A percentile compares a stretch with the other conserved stretches of the same genome.
phyloP scores from a whole-genome alignment of 1,284 basidiomycete species.

The Cutaneotrichosporon sp. region DNA sequence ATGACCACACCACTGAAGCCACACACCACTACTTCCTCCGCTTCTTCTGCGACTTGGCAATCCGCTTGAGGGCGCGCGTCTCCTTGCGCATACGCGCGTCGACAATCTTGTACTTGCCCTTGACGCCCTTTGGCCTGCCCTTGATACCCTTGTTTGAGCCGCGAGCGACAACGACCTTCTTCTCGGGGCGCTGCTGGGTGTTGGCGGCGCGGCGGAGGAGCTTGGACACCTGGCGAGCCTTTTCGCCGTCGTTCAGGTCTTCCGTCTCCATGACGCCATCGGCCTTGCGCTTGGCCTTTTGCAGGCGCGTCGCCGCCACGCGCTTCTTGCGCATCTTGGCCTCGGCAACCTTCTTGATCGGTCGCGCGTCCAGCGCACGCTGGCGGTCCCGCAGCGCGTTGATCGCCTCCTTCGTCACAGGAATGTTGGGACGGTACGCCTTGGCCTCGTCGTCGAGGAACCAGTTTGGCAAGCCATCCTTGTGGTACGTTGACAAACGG shows the following conservation, averaged over 20 bases:
- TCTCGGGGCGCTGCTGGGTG: constrained; percentile 55
- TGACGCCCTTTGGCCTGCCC: constrained; percentile 92
- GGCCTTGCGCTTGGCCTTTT: constrained; percentile 94
- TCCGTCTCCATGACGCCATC: constrained; percentile 86
- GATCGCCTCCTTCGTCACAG: constrained; percentile 94
- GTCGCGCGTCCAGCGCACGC: constrained; percentile 89
- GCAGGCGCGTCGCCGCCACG: constrained; percentile 75
- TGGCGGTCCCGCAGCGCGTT: constrained; percentile 80
- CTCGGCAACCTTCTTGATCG: constrained; percentile 99
- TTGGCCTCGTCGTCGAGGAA: constrained; percentile 96
- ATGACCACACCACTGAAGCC: background rate
- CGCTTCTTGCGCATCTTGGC: constrained; percentile 97
- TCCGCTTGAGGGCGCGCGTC: constrained; percentile 38
- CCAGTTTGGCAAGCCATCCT: constrained; percentile 89
- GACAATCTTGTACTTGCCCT: constrained; percentile 88
- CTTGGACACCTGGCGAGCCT: constrained; percentile 88
- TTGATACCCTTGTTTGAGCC: constrained; percentile 84
- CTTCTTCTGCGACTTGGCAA: constrained; percentile 42
- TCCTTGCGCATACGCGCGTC: constrained; percentile 54
- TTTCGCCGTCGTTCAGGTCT: constrained; percentile 90
- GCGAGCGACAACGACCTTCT: constrained; percentile 87
- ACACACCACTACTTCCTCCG: constrained; percentile 8
- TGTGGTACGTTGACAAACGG: constrained; percentile 83
- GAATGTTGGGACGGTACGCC: constrained; percentile 89
- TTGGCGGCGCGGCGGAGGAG: constrained; percentile 74